Evolutionary conservation across 78 protist genomes (phyloP), one percentile per base, ranked within the genome.

Genomic region (Dictyostelium firmibasis): DNA sequence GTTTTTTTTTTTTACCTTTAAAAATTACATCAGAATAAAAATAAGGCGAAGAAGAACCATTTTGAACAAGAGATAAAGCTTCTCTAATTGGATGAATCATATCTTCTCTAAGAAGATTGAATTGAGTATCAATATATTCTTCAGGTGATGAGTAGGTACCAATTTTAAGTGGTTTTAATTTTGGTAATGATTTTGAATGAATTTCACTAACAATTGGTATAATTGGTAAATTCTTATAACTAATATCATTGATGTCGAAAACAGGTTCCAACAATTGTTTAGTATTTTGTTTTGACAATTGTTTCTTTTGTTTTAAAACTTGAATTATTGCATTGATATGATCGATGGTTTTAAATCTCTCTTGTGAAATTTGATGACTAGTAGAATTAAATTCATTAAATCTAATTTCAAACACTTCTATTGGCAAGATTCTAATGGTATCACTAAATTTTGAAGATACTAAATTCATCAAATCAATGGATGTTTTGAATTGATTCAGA

Each of bases 61-160:
- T 16, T 35, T 38, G 38, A 60, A 81, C 44, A 16, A 64, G 74
- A 11, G 69, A 0, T 29, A 94, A 47, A 4, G 95, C 86, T 43
- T 64, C 82, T 72, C 85, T 47, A 74, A 94, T 81, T 44, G 94
- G 91, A 50, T 83, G 82, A 25, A 94, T 50, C 60, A 86, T 43
- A 72, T 94, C 97, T 31, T 94, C 92, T 33, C 97, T 43, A 2
- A 94, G 36, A 2, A 94, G 38, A 35, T 50, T 43, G 41, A 79
- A 94, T 36, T 82, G 97, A 14, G 83, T 62, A 27, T 94, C 94
- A 18, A 94, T 6, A 50, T 94, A 94, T 20, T 86, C 97, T 50
- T 85, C 92, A 4, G 67, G 35, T 67, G 57, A 27, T 0, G 44
- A 36, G 47, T 85, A 92, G 20, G 20, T 47, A 18, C 95, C 95